Evolutionary conservation across 1,139 yeast species (phyloP).

Genomic region (Kodamaea plutei): DNA sequence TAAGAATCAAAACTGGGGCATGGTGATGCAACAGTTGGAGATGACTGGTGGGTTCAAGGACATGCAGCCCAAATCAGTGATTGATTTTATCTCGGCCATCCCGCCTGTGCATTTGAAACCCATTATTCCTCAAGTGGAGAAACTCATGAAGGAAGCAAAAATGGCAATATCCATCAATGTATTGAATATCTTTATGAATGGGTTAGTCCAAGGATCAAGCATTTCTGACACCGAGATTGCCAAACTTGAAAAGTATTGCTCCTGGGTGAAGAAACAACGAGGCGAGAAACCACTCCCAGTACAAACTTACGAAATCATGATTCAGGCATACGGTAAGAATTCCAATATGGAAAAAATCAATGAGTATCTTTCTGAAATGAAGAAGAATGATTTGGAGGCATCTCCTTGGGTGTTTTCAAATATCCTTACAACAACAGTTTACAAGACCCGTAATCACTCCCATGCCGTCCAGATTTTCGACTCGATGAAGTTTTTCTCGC

Average conservation of each 20-base stretch:
- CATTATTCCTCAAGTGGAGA: slow-evolving; percentile 31
- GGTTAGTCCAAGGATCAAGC: slow-evolving; percentile 26
- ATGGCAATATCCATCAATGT: slow-evolving; percentile 31
- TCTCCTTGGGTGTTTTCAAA: slow-evolving; percentile 57
- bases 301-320: slow-evolving; percentile 32
- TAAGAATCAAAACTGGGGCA: slow-evolving; percentile 51
- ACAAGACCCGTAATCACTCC: slow-evolving; percentile 46
- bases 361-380: slow-evolving; percentile 46
- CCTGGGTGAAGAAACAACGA: slow-evolving; percentile 7
- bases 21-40: slow-evolving; percentile 45
- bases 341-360: slow-evolving; percentile 30
- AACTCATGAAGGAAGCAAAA: slow-evolving; percentile 32
- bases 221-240: slow-evolving; percentile 21
- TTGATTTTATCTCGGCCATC: slow-evolving; percentile 38
- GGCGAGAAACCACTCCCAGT: slow-evolving; percentile 17
- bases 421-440: slow-evolving; percentile 63
- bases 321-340: slow-evolving; percentile 39
- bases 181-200: slow-evolving; percentile 43
- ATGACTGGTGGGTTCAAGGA: slow-evolving; percentile 38
- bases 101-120: slow-evolving; percentile 35
- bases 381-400: slow-evolving; percentile 46
- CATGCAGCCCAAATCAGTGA: slow-evolving; percentile 34
- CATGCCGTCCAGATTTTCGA: slow-evolving; percentile 76
- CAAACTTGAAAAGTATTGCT: slow-evolving; percentile 23
- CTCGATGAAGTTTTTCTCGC: slow-evolving; percentile 76